Evolutionary conservation across 179 eudicot species (phyloP), one percentile per base, ranked within the genome.

Genomic region (Corrigiola litoralis): DNA sequence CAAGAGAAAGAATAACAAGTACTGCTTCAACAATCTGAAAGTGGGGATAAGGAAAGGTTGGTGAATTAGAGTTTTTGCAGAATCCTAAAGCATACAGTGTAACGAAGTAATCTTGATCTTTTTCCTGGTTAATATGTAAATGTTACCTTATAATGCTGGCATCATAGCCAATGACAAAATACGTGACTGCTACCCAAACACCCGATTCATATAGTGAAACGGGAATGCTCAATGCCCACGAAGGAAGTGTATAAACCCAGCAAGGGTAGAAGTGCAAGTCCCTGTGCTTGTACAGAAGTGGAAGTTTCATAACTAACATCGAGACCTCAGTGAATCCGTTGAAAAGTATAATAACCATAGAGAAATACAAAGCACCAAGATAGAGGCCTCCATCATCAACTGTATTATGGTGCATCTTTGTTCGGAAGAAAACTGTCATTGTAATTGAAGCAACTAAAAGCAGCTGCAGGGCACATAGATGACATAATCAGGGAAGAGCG

Each of bases 271-370:
- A 87, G 53, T 84, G 95, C 82, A 92, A 75, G 72, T 87, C 96
- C 67, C 98, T 81, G 70, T 92, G 89, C 82, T 92, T 92, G 83
- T 92, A 92, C 42, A 92, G 66, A 53, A 89, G 78, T 20, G 98
- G 96, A 74, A 92, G 96, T 77, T 92, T 92, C 41, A 84, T 79
- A 36, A 92, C 95, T 49, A 92, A 59, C 98, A 92, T 87, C 20
- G 98, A 75, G 66, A 89, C 95, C 85, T 92, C 98, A 1, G 96
- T 92, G 82, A 92, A 92, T 68, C 98, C 98, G 69, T 92, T 92
- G 72, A 92, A 92, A 42, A 92, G 92, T 33, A 92, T 84, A 63
- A 89, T 89, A 65, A 89, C 96, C 96, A 89, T 92, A 20, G 95
- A 81, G 73, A 92, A 89, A 63, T 87, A 92, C 70, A 92, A 71